A percentile compares a stretch with the other conserved stretches of the same genome.
Evolutionary conservation across 768 basidiomycete species (phyloP).

Genomic region (Russula sp.): DNA sequence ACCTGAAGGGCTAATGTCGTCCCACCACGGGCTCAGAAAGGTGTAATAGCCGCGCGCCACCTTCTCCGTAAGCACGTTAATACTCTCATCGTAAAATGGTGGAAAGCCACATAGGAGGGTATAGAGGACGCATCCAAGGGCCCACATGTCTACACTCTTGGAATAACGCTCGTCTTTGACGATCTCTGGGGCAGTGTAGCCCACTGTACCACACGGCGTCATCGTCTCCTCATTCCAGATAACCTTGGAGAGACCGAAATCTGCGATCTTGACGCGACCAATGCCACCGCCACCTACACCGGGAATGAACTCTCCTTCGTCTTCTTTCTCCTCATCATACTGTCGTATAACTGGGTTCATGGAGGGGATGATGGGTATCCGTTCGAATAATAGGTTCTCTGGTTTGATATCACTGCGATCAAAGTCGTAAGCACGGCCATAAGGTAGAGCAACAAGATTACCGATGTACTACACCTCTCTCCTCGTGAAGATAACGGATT

Average conservation of each 20-base stretch:
- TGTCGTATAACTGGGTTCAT: slow-evolving; percentile 66
- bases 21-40: slow-evolving; percentile 99
- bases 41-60: slow-evolving; percentile 97
- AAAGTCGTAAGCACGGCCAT: neutral
- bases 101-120: slow-evolving; percentile 96
- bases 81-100: slow-evolving; percentile 98
- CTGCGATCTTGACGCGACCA: slow-evolving; percentile 96
- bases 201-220: slow-evolving; percentile 99
- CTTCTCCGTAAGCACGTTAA: slow-evolving; percentile 96
- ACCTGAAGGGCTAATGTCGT: slow-evolving; percentile 84
- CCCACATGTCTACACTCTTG: slow-evolving; percentile 99
- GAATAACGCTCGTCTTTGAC: slow-evolving; percentile 97
- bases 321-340: slow-evolving; percentile 97
- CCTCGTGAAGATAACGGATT: slow-evolving; percentile 94
- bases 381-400: slow-evolving; percentile 91
- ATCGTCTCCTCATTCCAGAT: slow-evolving; percentile 99
- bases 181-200: slow-evolving; percentile 98
- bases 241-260: slow-evolving; percentile 95
- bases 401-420: slow-evolving; percentile 83
- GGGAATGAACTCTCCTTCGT: slow-evolving; percentile 92
- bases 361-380: slow-evolving; percentile 87
- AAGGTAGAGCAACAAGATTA: slow-evolving; percentile 22
- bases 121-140: slow-evolving; percentile 97
- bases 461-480: slow-evolving; percentile 96
- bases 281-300: slow-evolving; percentile 96